These are phyloP conservation scores for Erodium chrysanthum DNA, from an alignment of 441 rosid genomes.

Conservation along the genomic window DNA sequence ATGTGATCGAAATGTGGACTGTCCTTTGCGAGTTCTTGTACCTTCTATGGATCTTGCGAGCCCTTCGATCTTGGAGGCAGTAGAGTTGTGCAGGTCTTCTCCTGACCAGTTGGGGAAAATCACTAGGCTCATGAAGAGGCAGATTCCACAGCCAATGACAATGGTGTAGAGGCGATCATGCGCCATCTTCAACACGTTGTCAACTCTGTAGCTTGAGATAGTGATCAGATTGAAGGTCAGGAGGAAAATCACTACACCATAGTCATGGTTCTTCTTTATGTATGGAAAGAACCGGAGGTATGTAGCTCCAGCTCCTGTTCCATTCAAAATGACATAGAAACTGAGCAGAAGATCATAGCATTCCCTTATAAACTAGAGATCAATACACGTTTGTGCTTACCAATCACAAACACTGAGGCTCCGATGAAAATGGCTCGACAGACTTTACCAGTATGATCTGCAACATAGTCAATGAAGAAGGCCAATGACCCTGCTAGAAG, in stretches of 20 bases:
- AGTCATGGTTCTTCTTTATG: slow-evolving; percentile 74
- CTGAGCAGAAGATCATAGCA: neutral
- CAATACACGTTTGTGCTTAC: slow-evolving; percentile 23
- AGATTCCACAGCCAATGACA: slow-evolving; percentile 56
- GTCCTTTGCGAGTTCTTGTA: neutral
- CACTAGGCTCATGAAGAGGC: slow-evolving; percentile 59
- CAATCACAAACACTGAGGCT: slow-evolving; percentile 49
- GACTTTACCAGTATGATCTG: slow-evolving; percentile 38
- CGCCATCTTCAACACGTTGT: slow-evolving; percentile 51
- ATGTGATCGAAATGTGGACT: neutral
- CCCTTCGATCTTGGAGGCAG: slow-evolving; percentile 59
- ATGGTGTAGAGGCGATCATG: slow-evolving; percentile 59
- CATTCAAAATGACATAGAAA: slow-evolving; percentile 4
- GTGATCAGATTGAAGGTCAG: slow-evolving; percentile 73
- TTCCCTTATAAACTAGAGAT: neutral
- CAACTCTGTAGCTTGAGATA: slow-evolving; percentile 60
- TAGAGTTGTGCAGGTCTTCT: slow-evolving; percentile 66
- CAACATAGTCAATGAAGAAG: slow-evolving; percentile 49
- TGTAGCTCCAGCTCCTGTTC: slow-evolving; percentile 55
- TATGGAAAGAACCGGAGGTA: slow-evolving; percentile 66
- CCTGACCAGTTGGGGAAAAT: slow-evolving; percentile 82
- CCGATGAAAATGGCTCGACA: slow-evolving; percentile 66
- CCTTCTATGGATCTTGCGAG: slow-evolving; percentile 69
- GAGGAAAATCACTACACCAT: slow-evolving; percentile 75
- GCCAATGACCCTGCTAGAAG: slow-evolving; percentile 65